Base-by-base conservation (phyloP, 1,139 yeast species). In the Yamadazyma buinensis region DNA sequence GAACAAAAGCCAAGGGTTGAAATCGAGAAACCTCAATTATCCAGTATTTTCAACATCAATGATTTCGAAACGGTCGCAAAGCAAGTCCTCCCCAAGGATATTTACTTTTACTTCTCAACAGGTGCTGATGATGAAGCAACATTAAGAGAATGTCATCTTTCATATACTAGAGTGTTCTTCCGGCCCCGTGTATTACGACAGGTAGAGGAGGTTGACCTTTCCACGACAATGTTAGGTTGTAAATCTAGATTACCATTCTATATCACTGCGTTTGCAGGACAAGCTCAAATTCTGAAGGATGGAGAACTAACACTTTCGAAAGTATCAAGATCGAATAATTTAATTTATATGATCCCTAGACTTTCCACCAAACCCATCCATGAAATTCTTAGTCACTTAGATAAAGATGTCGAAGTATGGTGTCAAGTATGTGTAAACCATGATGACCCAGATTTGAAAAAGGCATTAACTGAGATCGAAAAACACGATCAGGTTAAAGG, bases 111-210 rank as follows among this genome's bases (percentile, higher is more conserved):
- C 58, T 87, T 84, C 54, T 80, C 90, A 1, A 77, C 87, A 21
- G 96, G 88, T n/a, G 71, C 92, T 12, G 95, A 86, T 53, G 95
- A 87, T 56, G 95, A 87, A 59, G 74, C 86, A 43, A 70, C 94
- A 2, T 56, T 84, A 55, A 72, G 95, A 44, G 95, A 86, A 53
- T 86, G 86, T 61, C 95, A 84, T 52, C 67, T 77, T 39, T 90
- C 95, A 2, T 87, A 72, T 17, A 31, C 25, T 17, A 70, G 94
- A 38, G 72, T 86, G 34, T 86, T 83, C 64, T 86, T 87, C 68
- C 76, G 80, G 40, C 95, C 96, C 17, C 69, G 72, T 37, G 69
- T 86, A 10, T 64, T 87, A 36, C 83, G 84, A 4, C 84, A 84
- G 48, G 88, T 78, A 11, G 50, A 60, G 19, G 41, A 59, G 11